Conservation (phyloP, 495 filamentous ascomycete species). For the Rhypophila decipiens region DNA sequence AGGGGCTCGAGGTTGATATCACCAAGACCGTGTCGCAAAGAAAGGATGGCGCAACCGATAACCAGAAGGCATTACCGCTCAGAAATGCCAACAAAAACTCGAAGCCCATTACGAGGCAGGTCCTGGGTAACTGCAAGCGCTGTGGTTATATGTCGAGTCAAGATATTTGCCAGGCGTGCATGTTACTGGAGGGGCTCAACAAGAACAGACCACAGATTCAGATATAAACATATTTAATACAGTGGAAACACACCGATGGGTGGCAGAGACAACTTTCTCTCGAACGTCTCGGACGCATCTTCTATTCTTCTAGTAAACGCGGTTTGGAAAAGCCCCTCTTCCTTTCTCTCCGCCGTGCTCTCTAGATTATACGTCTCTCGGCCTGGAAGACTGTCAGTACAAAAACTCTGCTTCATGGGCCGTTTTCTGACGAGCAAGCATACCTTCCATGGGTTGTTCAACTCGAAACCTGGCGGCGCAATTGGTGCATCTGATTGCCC, state of each 20-base stretch:
- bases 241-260: not conserved
- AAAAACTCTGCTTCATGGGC: no score
- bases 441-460: conserved; percentile 92
- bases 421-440: conserved; percentile 4
- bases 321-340: no score
- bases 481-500: conserved; percentile 75
- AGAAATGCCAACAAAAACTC: conserved; percentile 13
- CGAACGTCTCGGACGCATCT: no score
- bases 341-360: not conserved
- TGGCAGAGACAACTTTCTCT: no score
- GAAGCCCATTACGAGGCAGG: conserved; percentile 46
- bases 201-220: conserved; percentile 78
- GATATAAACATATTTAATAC: conserved; percentile 41
- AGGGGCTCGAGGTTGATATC: conserved; percentile 67
- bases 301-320: no score
- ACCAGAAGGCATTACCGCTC: conserved; percentile 11
- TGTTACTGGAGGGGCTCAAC: conserved; percentile 82
- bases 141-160: conserved; percentile 97
- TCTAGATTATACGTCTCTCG: conserved; percentile 46
- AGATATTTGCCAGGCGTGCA: conserved; percentile 90
- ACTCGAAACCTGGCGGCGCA: conserved; percentile 82
- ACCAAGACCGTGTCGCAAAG: conserved; percentile 29
- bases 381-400: conserved; percentile 37
- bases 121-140: conserved; percentile 73
- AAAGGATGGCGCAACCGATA: conserved; percentile 9